phyloP scores from a whole-genome alignment of 768 basidiomycete genomes.

The Mrakia frigida region DNA sequence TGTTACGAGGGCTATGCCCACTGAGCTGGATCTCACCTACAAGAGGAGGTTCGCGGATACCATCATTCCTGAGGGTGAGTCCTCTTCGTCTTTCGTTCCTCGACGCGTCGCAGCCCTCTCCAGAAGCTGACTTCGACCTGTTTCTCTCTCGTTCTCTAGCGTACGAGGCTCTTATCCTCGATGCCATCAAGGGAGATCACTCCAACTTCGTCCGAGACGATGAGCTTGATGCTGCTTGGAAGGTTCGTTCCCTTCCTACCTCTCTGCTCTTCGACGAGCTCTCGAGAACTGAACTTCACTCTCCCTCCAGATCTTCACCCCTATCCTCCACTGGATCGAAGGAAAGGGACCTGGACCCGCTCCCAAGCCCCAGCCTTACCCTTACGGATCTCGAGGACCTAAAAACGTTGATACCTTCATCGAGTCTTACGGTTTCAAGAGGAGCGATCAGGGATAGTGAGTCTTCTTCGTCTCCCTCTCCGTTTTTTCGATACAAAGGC shows the following conservation, averaged over 20 bases:
- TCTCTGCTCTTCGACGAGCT: not conserved
- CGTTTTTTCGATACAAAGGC: no score
- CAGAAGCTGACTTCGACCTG: not conserved
- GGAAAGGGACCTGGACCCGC: conserved; percentile 57
- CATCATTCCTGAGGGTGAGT: conserved; percentile 86
- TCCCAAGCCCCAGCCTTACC: conserved; percentile 72
- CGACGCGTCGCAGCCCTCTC: not conserved
- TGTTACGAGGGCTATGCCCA: conserved; percentile 80
- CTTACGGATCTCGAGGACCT: conserved; percentile 95
- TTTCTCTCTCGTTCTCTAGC: not conserved
- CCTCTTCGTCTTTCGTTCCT: conserved; percentile 1
- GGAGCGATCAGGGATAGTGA: conserved; percentile 66
- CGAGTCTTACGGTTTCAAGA: conserved; percentile 67
- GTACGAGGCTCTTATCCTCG: conserved; percentile 76
- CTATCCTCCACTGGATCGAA: conserved; percentile 91
- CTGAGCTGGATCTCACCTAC: conserved; percentile 98
- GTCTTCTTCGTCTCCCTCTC: no score
- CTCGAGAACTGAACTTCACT: not conserved
- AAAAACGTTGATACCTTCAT: conserved; percentile 73
- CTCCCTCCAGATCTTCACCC: conserved; percentile 42
- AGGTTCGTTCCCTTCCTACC: conserved; percentile 52
- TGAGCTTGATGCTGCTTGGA: conserved; percentile 96
- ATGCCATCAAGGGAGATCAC: conserved; percentile 95
- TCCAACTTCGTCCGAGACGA: conserved; percentile 98
- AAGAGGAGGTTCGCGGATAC: conserved; percentile 85